phyloP scores from a whole-genome alignment of 371 early-diverging fungal species.

The Rhizopus sp. region DNA sequence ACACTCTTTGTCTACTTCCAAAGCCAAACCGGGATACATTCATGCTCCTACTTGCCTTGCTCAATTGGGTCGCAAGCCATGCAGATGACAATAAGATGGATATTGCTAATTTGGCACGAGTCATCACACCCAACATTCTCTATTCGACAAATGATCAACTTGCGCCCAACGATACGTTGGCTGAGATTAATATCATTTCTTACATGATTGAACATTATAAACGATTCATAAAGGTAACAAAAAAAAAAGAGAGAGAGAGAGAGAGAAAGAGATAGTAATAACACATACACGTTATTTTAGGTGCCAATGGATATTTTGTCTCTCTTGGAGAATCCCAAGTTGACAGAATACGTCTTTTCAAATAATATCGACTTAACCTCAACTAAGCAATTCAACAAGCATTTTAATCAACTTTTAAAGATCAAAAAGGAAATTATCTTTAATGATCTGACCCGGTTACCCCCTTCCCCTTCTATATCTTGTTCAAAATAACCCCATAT shows the following conservation, averaged over 20 bases:
- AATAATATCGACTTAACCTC: conserved; percentile 26
- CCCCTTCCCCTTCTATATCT: conserved; percentile 20
- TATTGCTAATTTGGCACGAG: conserved; percentile 83
- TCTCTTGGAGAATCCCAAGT: conserved; percentile 24
- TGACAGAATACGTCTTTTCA: conserved; percentile 20
- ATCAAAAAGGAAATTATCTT: conserved; percentile 18
- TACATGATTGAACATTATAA: conserved; percentile 73
- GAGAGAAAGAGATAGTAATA: neutral
- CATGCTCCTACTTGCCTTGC: conserved; percentile 76
- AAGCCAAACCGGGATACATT: conserved; percentile 88
- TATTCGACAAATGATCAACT: conserved; percentile 51
- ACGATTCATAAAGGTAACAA: conserved; percentile 67
- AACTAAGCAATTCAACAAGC: conserved; percentile 25
- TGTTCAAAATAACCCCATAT: no score
- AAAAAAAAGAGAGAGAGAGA: no score
- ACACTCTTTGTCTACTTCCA: conserved; percentile 81
- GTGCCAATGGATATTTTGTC: conserved; percentile 23
- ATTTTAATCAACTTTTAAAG: conserved; percentile 20
- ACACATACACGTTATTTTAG: conserved; percentile 7
- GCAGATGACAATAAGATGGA: conserved; percentile 87
- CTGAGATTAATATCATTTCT: conserved; percentile 72
- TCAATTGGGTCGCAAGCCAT: conserved; percentile 78
- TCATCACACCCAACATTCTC: conserved; percentile 94
- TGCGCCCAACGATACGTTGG: conserved; percentile 51
- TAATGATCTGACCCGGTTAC: conserved; percentile 1